Evolutionary conservation across 1,284 basidiomycete genomes (phyloP).

Genomic region (Bjerkandera adusta): DNA sequence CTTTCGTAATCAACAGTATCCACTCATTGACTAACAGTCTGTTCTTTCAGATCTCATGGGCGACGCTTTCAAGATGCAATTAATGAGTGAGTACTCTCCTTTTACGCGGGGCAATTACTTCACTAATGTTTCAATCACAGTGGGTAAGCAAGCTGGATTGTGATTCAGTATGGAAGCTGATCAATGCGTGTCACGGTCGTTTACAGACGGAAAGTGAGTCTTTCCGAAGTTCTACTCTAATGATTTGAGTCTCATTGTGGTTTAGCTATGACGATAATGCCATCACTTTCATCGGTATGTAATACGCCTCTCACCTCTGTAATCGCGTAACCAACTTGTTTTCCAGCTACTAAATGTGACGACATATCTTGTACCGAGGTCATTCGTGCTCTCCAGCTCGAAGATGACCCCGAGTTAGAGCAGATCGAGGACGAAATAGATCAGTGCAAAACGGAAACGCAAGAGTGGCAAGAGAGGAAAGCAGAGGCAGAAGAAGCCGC

Average conservation of each 20-base stretch:
- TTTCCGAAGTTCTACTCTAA: not conserved
- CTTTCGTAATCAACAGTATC: not conserved
- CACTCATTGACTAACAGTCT: not conserved
- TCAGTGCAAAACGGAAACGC: conserved; percentile 34
- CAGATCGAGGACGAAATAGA: conserved; percentile 47
- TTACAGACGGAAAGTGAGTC: conserved; percentile 50
- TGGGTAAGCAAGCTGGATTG: conserved; percentile 32
- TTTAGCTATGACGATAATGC: conserved; percentile 51
- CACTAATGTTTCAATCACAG: conserved; percentile 17
- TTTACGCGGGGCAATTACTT: conserved; percentile 3
- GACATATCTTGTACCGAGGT: conserved; percentile 63
- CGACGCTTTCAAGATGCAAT: conserved; percentile 58
- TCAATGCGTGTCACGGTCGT: conserved; percentile 1
- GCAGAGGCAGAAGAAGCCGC: conserved; percentile 34
- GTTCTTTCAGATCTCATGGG: conserved; percentile 46
- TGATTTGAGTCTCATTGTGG: conserved; percentile 8
- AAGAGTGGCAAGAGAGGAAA: conserved; percentile 43
- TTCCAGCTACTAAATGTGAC: conserved; percentile 57
- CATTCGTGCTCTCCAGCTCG: conserved; percentile 45
- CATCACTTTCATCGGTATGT: conserved; percentile 56
- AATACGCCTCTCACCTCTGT: not conserved
- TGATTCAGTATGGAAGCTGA: not conserved
- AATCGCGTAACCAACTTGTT: conserved; percentile 2
- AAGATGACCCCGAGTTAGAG: conserved; percentile 50
- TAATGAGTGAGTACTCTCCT: conserved; percentile 49